phyloP scores from a whole-genome alignment of 2,329 filamentous ascomycete species.

The Ophiostoma perfectum region DNA sequence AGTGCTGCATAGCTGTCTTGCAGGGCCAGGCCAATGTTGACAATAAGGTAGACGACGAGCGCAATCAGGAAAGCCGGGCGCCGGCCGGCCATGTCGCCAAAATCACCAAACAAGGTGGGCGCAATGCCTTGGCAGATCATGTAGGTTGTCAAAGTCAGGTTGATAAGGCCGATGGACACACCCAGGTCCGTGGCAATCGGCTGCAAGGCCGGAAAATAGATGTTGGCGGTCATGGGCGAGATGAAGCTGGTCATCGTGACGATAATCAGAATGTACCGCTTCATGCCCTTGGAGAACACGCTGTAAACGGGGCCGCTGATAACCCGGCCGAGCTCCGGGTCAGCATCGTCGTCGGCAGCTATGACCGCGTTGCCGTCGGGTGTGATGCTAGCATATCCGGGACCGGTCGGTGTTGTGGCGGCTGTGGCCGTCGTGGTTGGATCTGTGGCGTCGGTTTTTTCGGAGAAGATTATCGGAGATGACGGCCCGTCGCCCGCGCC shows the following conservation, averaged over 20 bases:
- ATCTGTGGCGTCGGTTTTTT: background rate
- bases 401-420: background rate
- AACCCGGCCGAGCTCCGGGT: conserved; percentile 31
- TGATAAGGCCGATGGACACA: conserved; percentile 40
- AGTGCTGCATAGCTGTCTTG: conserved; percentile 54
- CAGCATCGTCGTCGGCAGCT: background rate
- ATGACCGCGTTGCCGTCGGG: background rate
- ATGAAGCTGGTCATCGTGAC: conserved; percentile 49
- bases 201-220: conserved; percentile 46
- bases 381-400: background rate
- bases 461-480: background rate
- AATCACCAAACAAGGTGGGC: conserved; percentile 56
- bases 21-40: conserved; percentile 55
- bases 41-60: conserved; percentile 52
- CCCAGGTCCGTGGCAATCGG: conserved; percentile 37
- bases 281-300: conserved; percentile 39
- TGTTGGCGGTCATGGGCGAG: conserved; percentile 45
- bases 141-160: conserved; percentile 53
- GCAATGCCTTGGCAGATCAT: conserved; percentile 60
- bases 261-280: conserved; percentile 50
- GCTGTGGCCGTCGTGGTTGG: background rate
- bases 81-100: conserved; percentile 56
- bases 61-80: conserved; percentile 57
- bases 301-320: conserved; percentile 40
- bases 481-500: no score